These are phyloP conservation scores for Posidonia australis DNA, from an alignment of 106 monocot genomes.

Conservation along the genomic window DNA sequence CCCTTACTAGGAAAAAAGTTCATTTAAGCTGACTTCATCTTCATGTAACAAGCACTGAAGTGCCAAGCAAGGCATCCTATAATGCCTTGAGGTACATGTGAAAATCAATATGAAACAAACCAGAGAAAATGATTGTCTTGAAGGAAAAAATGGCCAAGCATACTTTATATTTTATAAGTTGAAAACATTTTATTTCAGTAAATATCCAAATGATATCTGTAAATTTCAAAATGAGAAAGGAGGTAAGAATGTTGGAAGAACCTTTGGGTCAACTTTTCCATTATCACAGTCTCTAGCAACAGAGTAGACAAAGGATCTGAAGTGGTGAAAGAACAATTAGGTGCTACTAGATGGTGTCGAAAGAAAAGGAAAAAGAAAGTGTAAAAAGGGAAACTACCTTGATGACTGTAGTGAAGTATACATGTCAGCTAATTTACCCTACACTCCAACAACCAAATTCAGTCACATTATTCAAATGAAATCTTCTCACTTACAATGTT, in stretches of 20 bases:
- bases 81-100: too few species aligned
- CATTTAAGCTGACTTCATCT: too few species aligned
- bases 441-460: conserved; percentile 1
- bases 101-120: too few species aligned
- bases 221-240: not conserved
- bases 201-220: not conserved
- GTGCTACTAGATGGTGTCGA: conserved; percentile 1
- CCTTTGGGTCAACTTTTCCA: conserved; percentile 82
- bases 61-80: too few species aligned
- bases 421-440: conserved; percentile 98
- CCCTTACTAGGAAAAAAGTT: too few species aligned
- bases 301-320: conserved; percentile 89
- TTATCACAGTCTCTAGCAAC: conserved; percentile 94
- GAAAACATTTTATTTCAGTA: too few species aligned
- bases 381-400: conserved; percentile 24
- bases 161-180: too few species aligned
- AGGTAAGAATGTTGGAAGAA: conserved; percentile 9
- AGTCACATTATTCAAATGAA: not conserved
- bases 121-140: too few species aligned
- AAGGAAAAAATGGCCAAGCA: too few species aligned
- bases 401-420: conserved; percentile 94
- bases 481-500: not conserved
- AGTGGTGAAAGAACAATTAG: conserved; percentile 6
- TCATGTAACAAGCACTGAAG: too few species aligned
- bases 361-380: not conserved